Percentiles rank a stretch among this genome's conserved stretches.
These are phyloP conservation scores for Cryptosporidium meleagridis DNA, from an alignment of 169 alveolate species.

Conservation along the genomic window DNA sequence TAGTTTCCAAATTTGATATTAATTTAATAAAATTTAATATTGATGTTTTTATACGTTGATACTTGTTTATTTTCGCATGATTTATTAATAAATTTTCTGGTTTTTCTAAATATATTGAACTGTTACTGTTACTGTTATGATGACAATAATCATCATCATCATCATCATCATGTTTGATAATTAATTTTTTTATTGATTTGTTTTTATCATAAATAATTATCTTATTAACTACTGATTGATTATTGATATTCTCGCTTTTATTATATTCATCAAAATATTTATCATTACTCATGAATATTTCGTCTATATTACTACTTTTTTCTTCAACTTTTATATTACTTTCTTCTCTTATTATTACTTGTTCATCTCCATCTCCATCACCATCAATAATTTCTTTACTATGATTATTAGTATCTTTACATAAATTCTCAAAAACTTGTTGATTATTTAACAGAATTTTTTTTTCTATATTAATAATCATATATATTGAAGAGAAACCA, in stretches of 20 bases:
- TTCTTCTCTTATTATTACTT: neutral
- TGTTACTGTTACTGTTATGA: too few species aligned
- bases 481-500: slow-evolving; percentile 31
- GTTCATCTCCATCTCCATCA: neutral
- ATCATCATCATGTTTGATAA: neutral
- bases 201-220: neutral
- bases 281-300: neutral
- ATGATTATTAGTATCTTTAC: neutral
- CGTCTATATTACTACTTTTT: neutral
- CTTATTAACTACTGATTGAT: neutral
- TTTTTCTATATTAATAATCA: slow-evolving; percentile 40
- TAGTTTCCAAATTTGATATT: slow-evolving; percentile 36
- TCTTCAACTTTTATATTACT: neutral
- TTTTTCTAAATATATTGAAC: neutral
- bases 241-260: neutral
- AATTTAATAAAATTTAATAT: neutral
- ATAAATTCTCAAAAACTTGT: neutral
- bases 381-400: neutral
- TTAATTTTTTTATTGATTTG: neutral
- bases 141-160: too few species aligned
- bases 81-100: neutral
- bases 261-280: neutral
- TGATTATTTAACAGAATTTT: neutral
- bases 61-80: neutral
- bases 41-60: neutral